Evolutionary conservation across 768 basidiomycete species (phyloP).

Genomic region (Tulasnella sp.): DNA sequence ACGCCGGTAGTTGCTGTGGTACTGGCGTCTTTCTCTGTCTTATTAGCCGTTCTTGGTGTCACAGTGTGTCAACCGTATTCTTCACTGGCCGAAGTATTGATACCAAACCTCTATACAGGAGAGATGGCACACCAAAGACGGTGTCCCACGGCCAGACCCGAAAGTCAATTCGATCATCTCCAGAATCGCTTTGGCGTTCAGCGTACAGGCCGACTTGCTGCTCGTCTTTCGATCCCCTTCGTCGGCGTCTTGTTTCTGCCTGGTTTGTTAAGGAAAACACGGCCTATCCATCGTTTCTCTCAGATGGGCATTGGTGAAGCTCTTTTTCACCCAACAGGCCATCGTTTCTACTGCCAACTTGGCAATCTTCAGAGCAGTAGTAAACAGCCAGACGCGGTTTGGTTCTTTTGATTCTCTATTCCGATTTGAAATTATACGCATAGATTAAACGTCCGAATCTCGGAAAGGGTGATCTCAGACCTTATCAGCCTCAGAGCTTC

Average conservation of each 20-base stretch:
- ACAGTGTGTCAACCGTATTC: constrained; percentile 23
- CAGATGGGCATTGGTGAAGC: no score
- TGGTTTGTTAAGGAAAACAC: constrained; percentile 29
- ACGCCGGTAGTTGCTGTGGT: constrained; percentile 27
- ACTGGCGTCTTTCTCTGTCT: constrained; percentile 29
- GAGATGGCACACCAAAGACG: constrained; percentile 19
- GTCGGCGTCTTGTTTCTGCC: constrained; percentile 23
- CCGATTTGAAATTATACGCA: not conserved
- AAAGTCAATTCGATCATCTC: constrained; percentile 19
- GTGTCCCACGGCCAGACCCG: constrained; percentile 23
- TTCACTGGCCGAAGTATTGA: not conserved
- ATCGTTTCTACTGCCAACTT: constrained; percentile 13
- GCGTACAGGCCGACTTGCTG: constrained; percentile 28
- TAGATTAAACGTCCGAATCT: not conserved
- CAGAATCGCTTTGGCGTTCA: constrained; percentile 23
- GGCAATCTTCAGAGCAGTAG: not conserved
- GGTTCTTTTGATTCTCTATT: not conserved
- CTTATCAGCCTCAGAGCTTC: constrained; percentile 37
- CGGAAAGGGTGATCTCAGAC: no score
- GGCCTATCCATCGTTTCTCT: not conserved
- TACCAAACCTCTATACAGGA: no score
- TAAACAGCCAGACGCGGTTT: not conserved
- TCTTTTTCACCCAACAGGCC: not conserved
- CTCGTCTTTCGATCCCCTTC: constrained; percentile 28
- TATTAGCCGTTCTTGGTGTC: constrained; percentile 30